Base-by-base conservation (phyloP, 345 rosid species). In the Hypericum perforatum region DNA sequence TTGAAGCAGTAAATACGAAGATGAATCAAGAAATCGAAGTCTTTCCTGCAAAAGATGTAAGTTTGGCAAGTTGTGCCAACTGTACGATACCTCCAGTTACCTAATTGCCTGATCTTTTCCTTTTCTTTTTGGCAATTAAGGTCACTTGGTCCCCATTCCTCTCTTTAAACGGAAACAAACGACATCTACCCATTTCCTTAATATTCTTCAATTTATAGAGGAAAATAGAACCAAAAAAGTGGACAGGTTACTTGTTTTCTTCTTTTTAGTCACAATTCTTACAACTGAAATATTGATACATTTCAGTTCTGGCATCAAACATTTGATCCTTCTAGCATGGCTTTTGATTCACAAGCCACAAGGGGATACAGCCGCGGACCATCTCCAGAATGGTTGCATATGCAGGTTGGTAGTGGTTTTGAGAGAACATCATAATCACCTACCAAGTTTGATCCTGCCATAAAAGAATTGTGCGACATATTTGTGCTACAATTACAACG, bases 381-480 rank as follows among this genome's bases (percentile, higher is more conserved):
- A 47, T 89, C 92, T 49, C 85, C 87, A 0, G 89, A 89, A 55
- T 89, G 92, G 97, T 69, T 89, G 81, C 97, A 83, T 55, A 89
- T 83, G 88, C 91, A 86, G 72, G 62, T 89, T 56, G 85, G 87
- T 39, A 62, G 89, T 45, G 75, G 89, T 54, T 81, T 85, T 59
- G 83, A 75, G 61, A 75, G 90, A 77, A 64, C 80, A 55, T 64
- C 66, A 52, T 78, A 51, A 69, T n/a, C n/a, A n/a, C n/a, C n/a
- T n/a, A n/a, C n/a, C n/a, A n/a, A n/a, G n/a, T n/a, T n/a, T n/a
- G 43, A 8, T 22, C 32, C 2, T 22, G 32, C 32, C 32, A 4
- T 22, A 22, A 22, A 22, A 22, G 32, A 22, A 22, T 22, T 4
- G 32, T 22, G 32, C 32, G 4, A 22, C 32, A 22, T 46, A 9